Evolutionary conservation across 768 basidiomycete species (phyloP).

Genomic region (Suillus sp.): DNA sequence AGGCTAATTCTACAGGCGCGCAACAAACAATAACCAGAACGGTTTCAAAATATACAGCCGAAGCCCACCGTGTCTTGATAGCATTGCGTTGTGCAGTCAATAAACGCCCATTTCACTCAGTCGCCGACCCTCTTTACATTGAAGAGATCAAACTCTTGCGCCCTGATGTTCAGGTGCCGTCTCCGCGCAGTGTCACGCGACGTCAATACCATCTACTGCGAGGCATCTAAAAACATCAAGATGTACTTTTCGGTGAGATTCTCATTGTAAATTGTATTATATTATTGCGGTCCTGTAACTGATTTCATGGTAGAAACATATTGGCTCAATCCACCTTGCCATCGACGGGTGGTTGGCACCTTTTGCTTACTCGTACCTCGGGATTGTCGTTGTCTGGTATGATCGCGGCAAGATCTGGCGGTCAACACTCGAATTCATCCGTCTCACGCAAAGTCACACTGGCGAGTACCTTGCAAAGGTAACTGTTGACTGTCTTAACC

Average conservation of each 20-base stretch:
- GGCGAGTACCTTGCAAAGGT: constrained; percentile 33
- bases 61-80: neutral
- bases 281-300: too few relatives aligned
- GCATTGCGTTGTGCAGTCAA: neutral
- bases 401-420: constrained; percentile 30
- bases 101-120: neutral
- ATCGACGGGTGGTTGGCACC: constrained; percentile 41
- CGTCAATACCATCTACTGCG: neutral
- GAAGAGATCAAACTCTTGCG: neutral
- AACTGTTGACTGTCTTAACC: too few relatives aligned
- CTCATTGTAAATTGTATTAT: too few relatives aligned
- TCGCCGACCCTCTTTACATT: neutral
- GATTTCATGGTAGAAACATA: constrained; percentile 11
- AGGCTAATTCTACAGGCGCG: neutral
- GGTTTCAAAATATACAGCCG: neutral
- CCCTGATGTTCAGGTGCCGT: too few relatives aligned
- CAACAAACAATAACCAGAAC: neutral
- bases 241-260: neutral
- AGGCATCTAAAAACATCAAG: neutral
- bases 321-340: constrained; percentile 30
- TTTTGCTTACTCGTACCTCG: constrained; percentile 31
- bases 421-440: constrained; percentile 37
- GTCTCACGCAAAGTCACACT: constrained; percentile 20
- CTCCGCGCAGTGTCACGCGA: neutral
- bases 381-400: constrained; percentile 35